phyloP scores from a whole-genome alignment of 2,329 filamentous ascomycete species.

The Fusarium sp. region DNA sequence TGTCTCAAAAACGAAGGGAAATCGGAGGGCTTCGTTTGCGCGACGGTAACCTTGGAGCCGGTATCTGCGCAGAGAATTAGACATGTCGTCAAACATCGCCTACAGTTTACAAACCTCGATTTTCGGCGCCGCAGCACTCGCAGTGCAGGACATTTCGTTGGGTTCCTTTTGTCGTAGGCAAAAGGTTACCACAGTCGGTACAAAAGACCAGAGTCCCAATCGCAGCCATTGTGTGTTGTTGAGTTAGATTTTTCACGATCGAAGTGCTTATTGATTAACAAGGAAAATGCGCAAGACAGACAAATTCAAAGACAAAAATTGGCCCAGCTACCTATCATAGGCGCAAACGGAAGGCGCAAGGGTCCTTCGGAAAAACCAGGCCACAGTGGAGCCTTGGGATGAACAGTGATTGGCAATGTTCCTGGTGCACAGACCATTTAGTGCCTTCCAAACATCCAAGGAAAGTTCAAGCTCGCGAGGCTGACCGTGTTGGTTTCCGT shows the following conservation, averaged over 20 bases:
- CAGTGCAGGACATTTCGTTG: conserved; percentile 82
- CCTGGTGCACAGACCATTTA: conserved; percentile 38
- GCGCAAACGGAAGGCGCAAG: conserved; percentile 25
- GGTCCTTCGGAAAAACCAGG: conserved; percentile 52
- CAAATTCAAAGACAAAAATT: conserved; percentile 49
- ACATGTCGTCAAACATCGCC: conserved; percentile 2
- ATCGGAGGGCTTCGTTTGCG: conserved; percentile 86
- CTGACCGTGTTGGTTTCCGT: conserved; percentile 41
- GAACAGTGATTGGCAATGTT: conserved; percentile 44
- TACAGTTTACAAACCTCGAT: conserved; percentile 73
- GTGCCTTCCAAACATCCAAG: conserved; percentile 38
- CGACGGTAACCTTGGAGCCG: conserved; percentile 80
- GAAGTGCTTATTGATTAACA: conserved; percentile 18
- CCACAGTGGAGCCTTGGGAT: conserved; percentile 41
- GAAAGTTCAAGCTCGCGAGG: conserved; percentile 45
- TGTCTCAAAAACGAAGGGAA: conserved; percentile 92
- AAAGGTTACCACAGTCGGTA: conserved; percentile 89
- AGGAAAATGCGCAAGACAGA: conserved; percentile 17
- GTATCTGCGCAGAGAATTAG: conserved; percentile 67
- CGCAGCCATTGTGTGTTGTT: conserved; percentile 75
- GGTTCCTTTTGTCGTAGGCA: conserved; percentile 83
- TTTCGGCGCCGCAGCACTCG: conserved; percentile 87
- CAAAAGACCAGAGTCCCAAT: conserved; percentile 95
- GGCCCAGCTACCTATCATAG: conserved; percentile 44
- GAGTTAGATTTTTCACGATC: conserved; percentile 5